A percentile compares a stretch with the other conserved stretches of the same genome.
Evolutionary conservation across 2,329 filamentous ascomycete species (phyloP).

Genomic region (Trichoderma sp.): DNA sequence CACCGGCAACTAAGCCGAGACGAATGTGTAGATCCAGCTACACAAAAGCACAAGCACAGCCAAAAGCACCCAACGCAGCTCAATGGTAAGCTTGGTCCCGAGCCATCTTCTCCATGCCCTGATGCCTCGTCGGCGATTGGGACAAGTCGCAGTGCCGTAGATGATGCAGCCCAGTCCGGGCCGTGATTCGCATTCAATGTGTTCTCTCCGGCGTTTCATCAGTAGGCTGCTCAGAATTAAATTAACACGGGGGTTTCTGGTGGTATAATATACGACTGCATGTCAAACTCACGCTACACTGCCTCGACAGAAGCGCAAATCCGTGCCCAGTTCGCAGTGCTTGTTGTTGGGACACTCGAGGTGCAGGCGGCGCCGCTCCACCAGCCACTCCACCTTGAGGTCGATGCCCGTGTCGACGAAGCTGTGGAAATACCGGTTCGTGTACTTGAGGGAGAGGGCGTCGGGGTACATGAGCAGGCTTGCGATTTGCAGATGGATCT

Average conservation of each 20-base stretch:
- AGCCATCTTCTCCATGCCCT: constrained; percentile 52
- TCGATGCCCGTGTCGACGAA: constrained; percentile 66
- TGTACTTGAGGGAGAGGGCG: constrained; percentile 70
- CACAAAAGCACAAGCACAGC: constrained; percentile 45
- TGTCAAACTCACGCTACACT: constrained; percentile 54
- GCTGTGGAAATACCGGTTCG: constrained; percentile 62
- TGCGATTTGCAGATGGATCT: constrained; percentile 67
- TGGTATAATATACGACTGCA: no score
- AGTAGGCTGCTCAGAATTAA: constrained; percentile 47
- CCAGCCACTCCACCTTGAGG: constrained; percentile 70
- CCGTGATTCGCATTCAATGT: constrained; percentile 62
- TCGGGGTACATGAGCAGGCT: constrained; percentile 68
- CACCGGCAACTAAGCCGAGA: not conserved
- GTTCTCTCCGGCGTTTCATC: constrained; percentile 61
- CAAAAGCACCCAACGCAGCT: constrained; percentile 54
- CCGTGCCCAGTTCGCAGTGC: constrained; percentile 60
- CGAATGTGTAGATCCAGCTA: constrained; percentile 24
- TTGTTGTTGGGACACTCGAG: constrained; percentile 65
- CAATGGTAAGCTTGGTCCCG: constrained; percentile 48
- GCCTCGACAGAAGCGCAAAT: constrained; percentile 61
- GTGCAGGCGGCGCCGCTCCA: constrained; percentile 63
- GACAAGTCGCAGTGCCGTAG: constrained; percentile 52
- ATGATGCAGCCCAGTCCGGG: constrained; percentile 60
- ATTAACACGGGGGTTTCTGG: no score
- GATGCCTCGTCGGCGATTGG: constrained; percentile 49